Percentiles rank a stretch among this genome's conserved stretches.
Conservation (phyloP, 179 eudicot genomes). For the Sideroxylon spinosum region DNA sequence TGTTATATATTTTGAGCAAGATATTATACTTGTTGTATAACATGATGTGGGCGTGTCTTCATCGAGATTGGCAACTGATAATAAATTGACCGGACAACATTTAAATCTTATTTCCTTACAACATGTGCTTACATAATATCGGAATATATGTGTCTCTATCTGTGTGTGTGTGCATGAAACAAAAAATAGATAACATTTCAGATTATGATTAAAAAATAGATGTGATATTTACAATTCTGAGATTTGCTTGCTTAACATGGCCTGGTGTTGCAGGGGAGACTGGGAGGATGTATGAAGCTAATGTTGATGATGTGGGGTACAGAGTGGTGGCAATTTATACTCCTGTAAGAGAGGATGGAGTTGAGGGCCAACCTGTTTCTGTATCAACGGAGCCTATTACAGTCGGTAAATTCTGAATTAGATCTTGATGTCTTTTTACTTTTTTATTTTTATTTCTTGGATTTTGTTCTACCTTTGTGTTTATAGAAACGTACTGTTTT, state of each 20-base stretch:
- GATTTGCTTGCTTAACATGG: background rate
- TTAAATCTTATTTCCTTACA: too few relatives aligned
- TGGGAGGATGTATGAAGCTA: slow-evolving; percentile 97
- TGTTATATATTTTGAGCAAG: too few relatives aligned
- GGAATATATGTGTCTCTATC: too few relatives aligned
- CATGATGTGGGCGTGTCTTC: too few relatives aligned
- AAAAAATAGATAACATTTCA: too few relatives aligned
- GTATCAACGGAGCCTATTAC: slow-evolving; percentile 89
- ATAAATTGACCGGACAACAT: too few relatives aligned
- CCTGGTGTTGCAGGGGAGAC: slow-evolving; percentile 62
- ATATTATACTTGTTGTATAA: too few relatives aligned
- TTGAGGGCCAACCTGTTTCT: slow-evolving; percentile 86
- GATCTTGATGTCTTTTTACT: background rate
- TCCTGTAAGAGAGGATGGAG: slow-evolving; percentile 91
- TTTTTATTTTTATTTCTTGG: slow-evolving; percentile 1
- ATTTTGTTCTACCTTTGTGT: background rate
- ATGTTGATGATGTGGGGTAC: slow-evolving; percentile 98
- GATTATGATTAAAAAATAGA: too few relatives aligned
- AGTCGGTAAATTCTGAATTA: slow-evolving; percentile 54
- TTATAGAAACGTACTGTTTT: background rate
- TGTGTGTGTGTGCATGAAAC: too few relatives aligned
- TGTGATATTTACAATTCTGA: too few relatives aligned
- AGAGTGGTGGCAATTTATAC: slow-evolving; percentile 87
- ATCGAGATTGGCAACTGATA: too few relatives aligned
- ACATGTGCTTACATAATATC: too few relatives aligned